These are phyloP conservation scores for Sphagnum fallax DNA, from an alignment of 228 moss, liverwort and hornwort species.

Conservation along the genomic window DNA sequence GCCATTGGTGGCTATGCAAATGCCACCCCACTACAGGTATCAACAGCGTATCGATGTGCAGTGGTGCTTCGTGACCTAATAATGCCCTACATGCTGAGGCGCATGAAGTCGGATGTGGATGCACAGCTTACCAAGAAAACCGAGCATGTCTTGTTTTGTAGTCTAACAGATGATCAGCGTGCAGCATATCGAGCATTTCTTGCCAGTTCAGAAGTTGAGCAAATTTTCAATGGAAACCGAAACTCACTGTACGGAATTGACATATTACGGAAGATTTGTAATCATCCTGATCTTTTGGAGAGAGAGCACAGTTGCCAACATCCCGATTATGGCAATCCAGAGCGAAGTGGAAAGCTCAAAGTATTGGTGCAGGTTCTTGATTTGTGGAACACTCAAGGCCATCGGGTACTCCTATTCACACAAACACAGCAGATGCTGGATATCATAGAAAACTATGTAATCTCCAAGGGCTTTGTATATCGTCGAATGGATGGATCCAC, in stretches of 20 bases:
- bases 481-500: constrained; percentile 96
- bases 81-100: constrained; percentile 82
- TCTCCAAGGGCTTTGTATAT: constrained; percentile 58
- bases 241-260: constrained; percentile 92
- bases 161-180: constrained; percentile 71
- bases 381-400: constrained; percentile 79
- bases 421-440: constrained; percentile 99
- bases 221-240: constrained; percentile 81
- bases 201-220: constrained; percentile 92
- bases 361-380: constrained; percentile 64
- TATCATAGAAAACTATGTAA: constrained; percentile 63
- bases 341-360: constrained; percentile 89
- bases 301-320: constrained; percentile 61
- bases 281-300: constrained; percentile 92
- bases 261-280: constrained; percentile 85
- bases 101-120: constrained; percentile 91
- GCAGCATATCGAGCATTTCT: constrained; percentile 85
- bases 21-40: constrained; percentile 83
- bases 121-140: constrained; percentile 91
- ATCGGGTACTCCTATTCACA: constrained; percentile 78
- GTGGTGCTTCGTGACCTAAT: constrained; percentile 93
- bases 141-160: constrained; percentile 92
- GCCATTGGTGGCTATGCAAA: constrained; percentile 92
- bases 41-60: constrained; percentile 95
- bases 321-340: constrained; percentile 78